phyloP scores from a whole-genome alignment of 805 yeast species.

The Isabelozyma gotoi region DNA sequence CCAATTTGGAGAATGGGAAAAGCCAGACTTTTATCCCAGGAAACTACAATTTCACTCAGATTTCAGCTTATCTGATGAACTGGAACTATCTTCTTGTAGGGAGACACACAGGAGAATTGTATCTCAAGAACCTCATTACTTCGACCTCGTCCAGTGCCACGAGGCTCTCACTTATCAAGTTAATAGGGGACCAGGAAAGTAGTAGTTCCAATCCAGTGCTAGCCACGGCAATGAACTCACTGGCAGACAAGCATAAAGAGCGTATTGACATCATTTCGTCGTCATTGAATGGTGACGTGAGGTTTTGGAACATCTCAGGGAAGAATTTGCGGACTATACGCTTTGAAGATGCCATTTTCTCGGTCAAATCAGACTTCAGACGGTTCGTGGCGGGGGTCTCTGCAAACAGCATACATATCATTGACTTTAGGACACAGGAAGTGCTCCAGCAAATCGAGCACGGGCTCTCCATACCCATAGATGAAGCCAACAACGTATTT shows the following conservation, averaged over 20 bases:
- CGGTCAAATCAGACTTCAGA: slow-evolving; percentile 27
- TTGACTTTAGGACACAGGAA: slow-evolving; percentile 13
- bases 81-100: slow-evolving; percentile 35
- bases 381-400: neutral
- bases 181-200: slow-evolving; percentile 8
- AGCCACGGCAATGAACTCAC: slow-evolving; percentile 14
- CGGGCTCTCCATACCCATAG: slow-evolving; percentile 10
- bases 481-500: slow-evolving; percentile 3
- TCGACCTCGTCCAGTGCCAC: slow-evolving; percentile 28
- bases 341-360: slow-evolving; percentile 12
- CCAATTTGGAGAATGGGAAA: slow-evolving; percentile 33
- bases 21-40: slow-evolving; percentile 41
- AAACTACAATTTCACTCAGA: slow-evolving; percentile 12
- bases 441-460: slow-evolving; percentile 10
- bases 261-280: slow-evolving; percentile 26
- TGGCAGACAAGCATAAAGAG: slow-evolving; percentile 21
- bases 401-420: slow-evolving; percentile 10
- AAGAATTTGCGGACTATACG: slow-evolving; percentile 7
- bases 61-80: slow-evolving; percentile 21
- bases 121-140: slow-evolving; percentile 31
- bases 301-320: slow-evolving; percentile 26
- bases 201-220: neutral
- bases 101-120: slow-evolving; percentile 25
- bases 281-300: slow-evolving; percentile 19
- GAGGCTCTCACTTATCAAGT: slow-evolving; percentile 17